A percentile compares a stretch with the other conserved stretches of the same genome.
phyloP scores from a whole-genome alignment of 306 rosid genomes.

The Acmispon strigosus region DNA sequence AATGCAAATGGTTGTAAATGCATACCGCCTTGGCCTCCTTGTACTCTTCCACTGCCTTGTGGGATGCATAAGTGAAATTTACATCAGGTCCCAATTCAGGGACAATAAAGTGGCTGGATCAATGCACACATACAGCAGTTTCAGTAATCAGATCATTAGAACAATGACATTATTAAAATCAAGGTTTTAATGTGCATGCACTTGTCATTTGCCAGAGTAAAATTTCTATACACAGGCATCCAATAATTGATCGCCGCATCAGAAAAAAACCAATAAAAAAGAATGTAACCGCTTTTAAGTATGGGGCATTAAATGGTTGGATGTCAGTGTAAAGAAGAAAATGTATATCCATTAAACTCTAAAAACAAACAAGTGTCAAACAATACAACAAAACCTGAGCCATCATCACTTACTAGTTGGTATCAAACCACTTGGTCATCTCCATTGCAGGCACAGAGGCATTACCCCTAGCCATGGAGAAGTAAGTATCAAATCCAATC shows the following conservation, averaged over 20 bases:
- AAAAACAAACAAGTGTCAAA: background rate
- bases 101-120: constrained; percentile 77
- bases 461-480: constrained; percentile 92
- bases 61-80: constrained; percentile 70
- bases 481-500: constrained; percentile 75
- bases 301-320: no score
- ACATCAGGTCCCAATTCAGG: constrained; percentile 83
- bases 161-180: background rate
- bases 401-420: constrained; percentile 67
- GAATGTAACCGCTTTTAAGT: no score
- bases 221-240: no score
- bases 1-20: background rate
- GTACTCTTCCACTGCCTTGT: constrained; percentile 83
- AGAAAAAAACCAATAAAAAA: no score
- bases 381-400: background rate
- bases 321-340: no score
- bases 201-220: no score
- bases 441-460: constrained; percentile 88
- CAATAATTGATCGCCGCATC: no score
- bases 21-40: constrained; percentile 91
- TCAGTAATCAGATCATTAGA: background rate
- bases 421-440: constrained; percentile 96
- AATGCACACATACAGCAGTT: constrained; percentile 7
- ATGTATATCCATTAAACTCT: no score
- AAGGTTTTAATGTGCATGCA: no score